Percentiles rank a stretch among this genome's conserved stretches.
Evolutionary conservation across 345 rosid genomes (phyloP).

Genomic region (Cardamine resedifolia): DNA sequence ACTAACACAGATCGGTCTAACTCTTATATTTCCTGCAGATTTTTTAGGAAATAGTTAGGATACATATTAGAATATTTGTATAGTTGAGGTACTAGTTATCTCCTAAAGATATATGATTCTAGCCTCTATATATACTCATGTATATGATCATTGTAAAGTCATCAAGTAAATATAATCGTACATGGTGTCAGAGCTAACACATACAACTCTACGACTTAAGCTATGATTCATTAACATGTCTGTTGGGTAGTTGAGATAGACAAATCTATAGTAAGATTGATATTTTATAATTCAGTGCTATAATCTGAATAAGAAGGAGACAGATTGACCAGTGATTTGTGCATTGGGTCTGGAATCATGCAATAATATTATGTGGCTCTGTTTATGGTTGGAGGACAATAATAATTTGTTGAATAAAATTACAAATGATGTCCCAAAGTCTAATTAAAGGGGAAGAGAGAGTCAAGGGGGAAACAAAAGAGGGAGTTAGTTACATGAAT

Average conservation of each 20-base stretch:
- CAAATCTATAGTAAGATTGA: not conserved
- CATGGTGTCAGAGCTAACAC: too few species aligned
- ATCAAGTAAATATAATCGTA: too few species aligned
- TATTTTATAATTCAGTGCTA: not conserved
- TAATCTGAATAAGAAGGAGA: slow-evolving; percentile 4
- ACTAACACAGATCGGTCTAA: too few species aligned
- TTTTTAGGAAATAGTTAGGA: too few species aligned
- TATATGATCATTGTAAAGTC: too few species aligned
- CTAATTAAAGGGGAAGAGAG: slow-evolving; percentile 26
- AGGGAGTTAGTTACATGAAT: slow-evolving; percentile 23
- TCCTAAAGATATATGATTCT: too few species aligned
- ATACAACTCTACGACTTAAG: not conserved
- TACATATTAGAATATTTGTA: too few species aligned
- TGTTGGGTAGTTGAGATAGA: not conserved
- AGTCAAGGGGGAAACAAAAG: slow-evolving; percentile 25
- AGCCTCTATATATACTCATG: too few species aligned
- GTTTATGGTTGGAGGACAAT: not conserved
- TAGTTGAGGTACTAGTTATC: too few species aligned
- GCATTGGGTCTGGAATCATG: not conserved
- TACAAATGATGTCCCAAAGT: not conserved
- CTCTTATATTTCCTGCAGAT: too few species aligned
- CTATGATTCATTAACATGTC: not conserved
- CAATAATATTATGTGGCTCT: not conserved
- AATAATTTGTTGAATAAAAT: not conserved
- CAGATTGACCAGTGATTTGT: not conserved